Base-by-base conservation (phyloP, 163 green algal genomes). In the Prototheca stagnorum region DNA sequence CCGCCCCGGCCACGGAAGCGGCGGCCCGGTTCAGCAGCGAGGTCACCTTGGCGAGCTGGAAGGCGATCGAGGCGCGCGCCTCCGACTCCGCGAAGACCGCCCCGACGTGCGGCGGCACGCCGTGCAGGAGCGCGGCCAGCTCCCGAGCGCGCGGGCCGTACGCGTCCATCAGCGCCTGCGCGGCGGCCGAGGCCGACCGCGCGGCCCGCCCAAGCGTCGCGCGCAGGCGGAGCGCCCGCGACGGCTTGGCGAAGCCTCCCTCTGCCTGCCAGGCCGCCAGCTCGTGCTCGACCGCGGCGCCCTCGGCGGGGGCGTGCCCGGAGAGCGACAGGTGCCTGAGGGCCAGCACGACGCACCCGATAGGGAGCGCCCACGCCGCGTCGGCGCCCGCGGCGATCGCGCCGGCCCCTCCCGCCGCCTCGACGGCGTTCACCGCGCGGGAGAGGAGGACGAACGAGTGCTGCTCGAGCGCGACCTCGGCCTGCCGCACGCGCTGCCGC, bases 381-480 rank as follows among this genome's bases (percentile, higher is more conserved):
- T 87, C 78, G 21, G 28, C 48, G 16, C 67, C 67, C 8, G 35
- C 52, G 25, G 58, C 55, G 41, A 92, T 61, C 21, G 47, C 57
- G 40, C 46, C 43, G 7, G 64, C 41, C 11, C 70, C 74, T 26
- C 77, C 77, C 73, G 68, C 47, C 11, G 68, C 44, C 33, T 85
- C 77, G 11, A 93, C 42, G 9, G 41, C 24, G 45, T 85, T 81
- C 37, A 79, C 61, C 33, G 85, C 68, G 26, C 80, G 60, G 39
- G 64, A 80, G 14, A 95, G 62, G 25, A 95, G 70, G 40, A 94
- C 82, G 54, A 97, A 98, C 2, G 63, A 53, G 56, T 92, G 95
- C 49, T 96, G 80, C 70, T 96, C 86, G 0, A 81, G 65, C 1
- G 77, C 60, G 44, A 95, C 74, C 65, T 98, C 89, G 2, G 70